Evolutionary conservation across 2,329 filamentous ascomycete species (phyloP), one percentile per base, ranked within the genome.

Genomic region (Neodidymelliopsis sp.): DNA sequence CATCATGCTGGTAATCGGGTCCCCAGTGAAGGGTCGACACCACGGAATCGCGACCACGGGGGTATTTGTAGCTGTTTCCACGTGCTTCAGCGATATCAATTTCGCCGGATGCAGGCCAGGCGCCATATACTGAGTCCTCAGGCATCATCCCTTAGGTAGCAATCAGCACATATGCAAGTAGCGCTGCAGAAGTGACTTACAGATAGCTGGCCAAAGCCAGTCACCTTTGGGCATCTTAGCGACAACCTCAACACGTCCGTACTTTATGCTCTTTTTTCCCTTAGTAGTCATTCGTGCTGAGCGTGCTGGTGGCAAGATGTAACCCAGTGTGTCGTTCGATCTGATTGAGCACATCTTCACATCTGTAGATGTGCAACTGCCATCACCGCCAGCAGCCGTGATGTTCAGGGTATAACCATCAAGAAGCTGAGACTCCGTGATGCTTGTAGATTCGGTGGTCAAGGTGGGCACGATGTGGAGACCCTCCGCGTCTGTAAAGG

Each of bases 151-250:
- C 59, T 56, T 23, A 12, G 6, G 10, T 2, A 9, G 6, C n/a
- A n/a, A 9, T 42, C 4, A 42, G 39, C 3, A 42, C 10, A 2
- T 5, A 33, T 8, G 11, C 6, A 6, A 8, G n/a, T 4, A 20
- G 12, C 22, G 2, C 2, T 11, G 7, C 20, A 5, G 15, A 3
- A 6, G 13, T 4, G 13, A 45, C 56, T 20, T 47, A 63, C 89
- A 93, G 65, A 94, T 92, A 15, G 89, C 89, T 2, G 90, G 90
- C 90, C 90, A 93, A 10, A 94, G 80, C 90, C 90, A 94, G 74
- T 93, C 89, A 37, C 90, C 90, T 40, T 79, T 73, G 2, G 90
- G 89, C 28, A 93, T 75, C 73, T 86, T 87, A 16, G 90, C 90
- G 1, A 82, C 85, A 5, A 94, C 89, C 69, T 94, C 88, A 41